phyloP scores from a whole-genome alignment of 345 rosid species.

The Gossypium sturtianum region DNA sequence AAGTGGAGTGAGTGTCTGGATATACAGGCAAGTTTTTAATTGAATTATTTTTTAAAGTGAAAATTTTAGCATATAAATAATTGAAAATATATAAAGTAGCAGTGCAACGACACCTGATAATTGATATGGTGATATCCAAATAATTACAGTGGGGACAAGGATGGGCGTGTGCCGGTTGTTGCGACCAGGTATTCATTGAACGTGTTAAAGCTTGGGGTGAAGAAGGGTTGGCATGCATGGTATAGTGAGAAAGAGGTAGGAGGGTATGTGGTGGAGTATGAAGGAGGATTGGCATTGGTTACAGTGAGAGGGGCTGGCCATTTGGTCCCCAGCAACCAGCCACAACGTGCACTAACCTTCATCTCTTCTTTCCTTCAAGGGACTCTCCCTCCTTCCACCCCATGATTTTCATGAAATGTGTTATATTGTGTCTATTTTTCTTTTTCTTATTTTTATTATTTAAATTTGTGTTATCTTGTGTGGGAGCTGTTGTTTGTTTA shows the following conservation, averaged over 20 bases:
- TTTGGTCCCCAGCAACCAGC: slow-evolving; percentile 50
- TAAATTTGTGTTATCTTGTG: too few species aligned
- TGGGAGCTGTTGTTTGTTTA: too few species aligned
- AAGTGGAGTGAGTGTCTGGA: slow-evolving; percentile 53
- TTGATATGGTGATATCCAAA: background rate
- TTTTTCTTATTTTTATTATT: too few species aligned
- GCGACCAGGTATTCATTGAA: slow-evolving; percentile 42
- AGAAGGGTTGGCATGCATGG: slow-evolving; percentile 48
- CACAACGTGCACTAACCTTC: slow-evolving; percentile 41
- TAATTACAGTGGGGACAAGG: slow-evolving; percentile 44
- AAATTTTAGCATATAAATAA: background rate
- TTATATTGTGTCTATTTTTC: too few species aligned
- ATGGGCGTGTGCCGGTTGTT: slow-evolving; percentile 50
- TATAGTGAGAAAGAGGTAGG: slow-evolving; percentile 48
- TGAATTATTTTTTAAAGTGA: too few species aligned
- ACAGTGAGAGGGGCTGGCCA: slow-evolving; percentile 65
- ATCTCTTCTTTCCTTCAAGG: slow-evolving; percentile 35
- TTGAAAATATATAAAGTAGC: too few species aligned
- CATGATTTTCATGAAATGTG: background rate
- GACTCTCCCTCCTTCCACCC: background rate
- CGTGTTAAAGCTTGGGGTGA: slow-evolving; percentile 36
- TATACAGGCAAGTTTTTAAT: slow-evolving; percentile 31
- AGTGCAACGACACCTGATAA: background rate
- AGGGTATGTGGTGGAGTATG: slow-evolving; percentile 49
- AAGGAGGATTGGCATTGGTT: slow-evolving; percentile 37